Conservation (phyloP, 441 rosid genomes). For the Brassica balearica region DNA sequence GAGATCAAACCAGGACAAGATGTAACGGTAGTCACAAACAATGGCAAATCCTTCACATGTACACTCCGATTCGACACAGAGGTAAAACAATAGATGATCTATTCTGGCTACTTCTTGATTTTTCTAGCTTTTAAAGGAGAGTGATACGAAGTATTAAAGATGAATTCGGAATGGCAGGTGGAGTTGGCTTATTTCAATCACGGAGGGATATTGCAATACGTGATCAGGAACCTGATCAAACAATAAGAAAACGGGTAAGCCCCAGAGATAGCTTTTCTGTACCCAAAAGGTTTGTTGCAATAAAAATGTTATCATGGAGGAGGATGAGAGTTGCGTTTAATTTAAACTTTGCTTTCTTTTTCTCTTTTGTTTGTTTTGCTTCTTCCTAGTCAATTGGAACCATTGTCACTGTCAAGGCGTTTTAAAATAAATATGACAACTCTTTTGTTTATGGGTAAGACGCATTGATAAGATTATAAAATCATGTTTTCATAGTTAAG, state of each 20-base stretch:
- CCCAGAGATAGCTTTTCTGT: not conserved
- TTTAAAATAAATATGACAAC: slow-evolving; percentile 5
- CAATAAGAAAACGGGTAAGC: slow-evolving; percentile 29
- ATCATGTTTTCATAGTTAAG: not conserved
- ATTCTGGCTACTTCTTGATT: not conserved
- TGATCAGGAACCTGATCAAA: slow-evolving; percentile 77
- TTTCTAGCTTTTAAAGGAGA: not conserved
- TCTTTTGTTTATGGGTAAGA: not conserved
- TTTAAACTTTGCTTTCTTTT: not conserved
- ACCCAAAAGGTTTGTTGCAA: slow-evolving; percentile 18
- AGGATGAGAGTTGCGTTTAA: not conserved
- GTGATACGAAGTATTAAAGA: not conserved
- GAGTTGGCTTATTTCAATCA: slow-evolving; percentile 88
- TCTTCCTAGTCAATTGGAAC: not conserved
- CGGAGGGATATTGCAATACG: slow-evolving; percentile 90
- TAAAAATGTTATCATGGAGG: slow-evolving; percentile 11
- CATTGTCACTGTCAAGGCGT: slow-evolving; percentile 2
- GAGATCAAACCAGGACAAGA: slow-evolving; percentile 94
- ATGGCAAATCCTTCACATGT: slow-evolving; percentile 79
- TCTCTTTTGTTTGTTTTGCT: not conserved
- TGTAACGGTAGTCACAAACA: slow-evolving; percentile 67
- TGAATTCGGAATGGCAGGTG: slow-evolving; percentile 54
- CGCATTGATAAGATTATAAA: not conserved
- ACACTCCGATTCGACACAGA: slow-evolving; percentile 82
- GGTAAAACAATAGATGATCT: slow-evolving; percentile 49